Evolutionary conservation across 495 filamentous ascomycete genomes (phyloP).

Genomic region (Penicillium mononematosum): DNA sequence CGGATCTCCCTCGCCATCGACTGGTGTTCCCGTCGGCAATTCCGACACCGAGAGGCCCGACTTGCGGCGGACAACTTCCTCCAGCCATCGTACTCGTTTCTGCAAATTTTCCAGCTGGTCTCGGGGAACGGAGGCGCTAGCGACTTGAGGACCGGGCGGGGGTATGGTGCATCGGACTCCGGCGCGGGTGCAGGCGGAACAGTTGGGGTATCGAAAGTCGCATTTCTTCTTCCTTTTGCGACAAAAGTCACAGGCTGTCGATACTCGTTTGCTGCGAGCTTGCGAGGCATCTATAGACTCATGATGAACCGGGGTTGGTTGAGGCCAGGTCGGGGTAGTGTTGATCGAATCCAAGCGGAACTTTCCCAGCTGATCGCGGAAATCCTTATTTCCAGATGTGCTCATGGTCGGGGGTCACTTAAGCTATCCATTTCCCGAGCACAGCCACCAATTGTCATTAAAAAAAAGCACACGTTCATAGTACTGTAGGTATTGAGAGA

Average conservation of each 20-base stretch:
- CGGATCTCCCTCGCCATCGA: constrained; percentile 40
- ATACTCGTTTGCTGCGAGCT: constrained; percentile 43
- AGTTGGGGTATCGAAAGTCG: constrained; percentile 54
- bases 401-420: constrained; percentile 32
- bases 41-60: constrained; percentile 41
- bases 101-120: constrained; percentile 53
- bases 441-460: constrained; percentile 2
- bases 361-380: constrained; percentile 47
- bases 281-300: constrained; percentile 15
- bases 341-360: constrained; percentile 43
- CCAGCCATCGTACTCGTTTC: constrained; percentile 52
- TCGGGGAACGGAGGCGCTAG: constrained; percentile 43
- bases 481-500: background rate
- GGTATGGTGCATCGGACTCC: constrained; percentile 52
- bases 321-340: constrained; percentile 14
- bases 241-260: constrained; percentile 54
- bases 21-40: constrained; percentile 33
- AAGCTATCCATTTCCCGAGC: constrained; percentile 33
- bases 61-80: constrained; percentile 42
- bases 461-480: background rate
- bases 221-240: constrained; percentile 56
- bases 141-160: constrained; percentile 43
- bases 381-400: constrained; percentile 41
- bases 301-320: constrained; percentile 1
- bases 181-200: constrained; percentile 51